phyloP scores from a whole-genome alignment of 2,329 filamentous ascomycete genomes.

The Microcyclosporella mali region DNA sequence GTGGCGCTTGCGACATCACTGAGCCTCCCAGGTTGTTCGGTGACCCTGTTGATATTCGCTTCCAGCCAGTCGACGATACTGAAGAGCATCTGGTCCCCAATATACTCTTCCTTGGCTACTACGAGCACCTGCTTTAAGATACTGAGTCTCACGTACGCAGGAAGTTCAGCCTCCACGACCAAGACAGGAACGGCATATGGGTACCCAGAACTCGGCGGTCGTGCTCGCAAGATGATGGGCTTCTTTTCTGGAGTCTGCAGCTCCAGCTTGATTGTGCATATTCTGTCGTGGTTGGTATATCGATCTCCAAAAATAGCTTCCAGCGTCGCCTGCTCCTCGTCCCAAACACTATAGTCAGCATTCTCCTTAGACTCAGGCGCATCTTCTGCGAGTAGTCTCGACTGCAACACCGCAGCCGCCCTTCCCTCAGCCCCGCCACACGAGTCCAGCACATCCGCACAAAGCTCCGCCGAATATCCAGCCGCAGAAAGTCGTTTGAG shows the following conservation, averaged over 20 bases:
- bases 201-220: constrained; percentile 63
- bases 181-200: constrained; percentile 64
- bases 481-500: constrained; percentile 74
- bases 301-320: constrained; percentile 79
- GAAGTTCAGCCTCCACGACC: constrained; percentile 61
- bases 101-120: constrained; percentile 62
- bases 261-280: constrained; percentile 65
- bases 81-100: constrained; percentile 86
- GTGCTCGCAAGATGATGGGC: constrained; percentile 56
- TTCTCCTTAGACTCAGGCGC: constrained; percentile 29
- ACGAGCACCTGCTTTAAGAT: constrained; percentile 70
- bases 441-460: constrained; percentile 67
- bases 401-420: constrained; percentile 75
- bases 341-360: constrained; percentile 57
- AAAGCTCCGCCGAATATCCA: constrained; percentile 81
- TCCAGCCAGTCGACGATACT: constrained; percentile 89
- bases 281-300: constrained; percentile 48
- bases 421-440: constrained; percentile 65
- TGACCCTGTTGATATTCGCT: constrained; percentile 71
- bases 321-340: constrained; percentile 76
- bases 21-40: constrained; percentile 76
- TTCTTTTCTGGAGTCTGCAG: constrained; percentile 39
- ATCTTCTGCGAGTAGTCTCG: constrained; percentile 50
- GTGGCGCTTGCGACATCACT: constrained; percentile 76
- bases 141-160: constrained; percentile 88